phyloP scores from a whole-genome alignment of 2,329 filamentous ascomycete genomes.

The Colletotrichum somersetense region DNA sequence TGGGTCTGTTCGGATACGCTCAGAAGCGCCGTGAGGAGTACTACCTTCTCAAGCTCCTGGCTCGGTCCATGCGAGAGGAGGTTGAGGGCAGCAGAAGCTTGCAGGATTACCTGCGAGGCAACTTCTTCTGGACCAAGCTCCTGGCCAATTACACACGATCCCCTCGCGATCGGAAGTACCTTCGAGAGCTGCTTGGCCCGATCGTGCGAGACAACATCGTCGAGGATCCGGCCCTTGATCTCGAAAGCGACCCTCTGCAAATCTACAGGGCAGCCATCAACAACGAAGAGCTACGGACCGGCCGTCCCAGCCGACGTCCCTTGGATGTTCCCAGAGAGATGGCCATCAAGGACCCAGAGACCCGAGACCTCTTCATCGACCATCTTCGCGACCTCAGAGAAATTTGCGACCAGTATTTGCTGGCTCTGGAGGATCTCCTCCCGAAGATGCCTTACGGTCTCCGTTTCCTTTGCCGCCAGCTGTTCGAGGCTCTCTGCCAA shows the following conservation, averaged over 20 bases:
- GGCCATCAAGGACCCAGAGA: conserved; percentile 96
- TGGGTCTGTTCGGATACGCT: conserved; percentile 96
- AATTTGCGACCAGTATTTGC: conserved; percentile 91
- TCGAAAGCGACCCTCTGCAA: conserved; percentile 97
- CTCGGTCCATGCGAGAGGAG: conserved; percentile 86
- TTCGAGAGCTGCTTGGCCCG: conserved; percentile 86
- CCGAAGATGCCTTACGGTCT: conserved; percentile 94
- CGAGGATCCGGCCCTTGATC: conserved; percentile 88
- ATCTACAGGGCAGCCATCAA: conserved; percentile 97
- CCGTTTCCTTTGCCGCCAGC: conserved; percentile 87
- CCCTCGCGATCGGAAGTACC: conserved; percentile 90
- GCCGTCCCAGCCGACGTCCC: conserved; percentile 82
- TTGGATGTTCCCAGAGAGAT: conserved; percentile 90
- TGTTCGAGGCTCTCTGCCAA: conserved; percentile 80
- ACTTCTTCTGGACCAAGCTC: conserved; percentile 93
- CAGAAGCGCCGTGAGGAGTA: conserved; percentile 98
- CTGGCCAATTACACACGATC: conserved; percentile 90
- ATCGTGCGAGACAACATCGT: conserved; percentile 93
- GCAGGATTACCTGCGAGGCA: conserved; percentile 89
- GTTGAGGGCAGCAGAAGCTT: conserved; percentile 79
- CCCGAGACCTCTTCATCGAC: conserved; percentile 90
- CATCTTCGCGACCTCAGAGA: conserved; percentile 94
- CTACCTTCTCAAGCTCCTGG: conserved; percentile 90
- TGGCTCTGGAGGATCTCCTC: conserved; percentile 83
- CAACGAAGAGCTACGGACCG: conserved; percentile 95